phyloP scores from a whole-genome alignment of 768 basidiomycete species.

The Boletus rubroflammeus region DNA sequence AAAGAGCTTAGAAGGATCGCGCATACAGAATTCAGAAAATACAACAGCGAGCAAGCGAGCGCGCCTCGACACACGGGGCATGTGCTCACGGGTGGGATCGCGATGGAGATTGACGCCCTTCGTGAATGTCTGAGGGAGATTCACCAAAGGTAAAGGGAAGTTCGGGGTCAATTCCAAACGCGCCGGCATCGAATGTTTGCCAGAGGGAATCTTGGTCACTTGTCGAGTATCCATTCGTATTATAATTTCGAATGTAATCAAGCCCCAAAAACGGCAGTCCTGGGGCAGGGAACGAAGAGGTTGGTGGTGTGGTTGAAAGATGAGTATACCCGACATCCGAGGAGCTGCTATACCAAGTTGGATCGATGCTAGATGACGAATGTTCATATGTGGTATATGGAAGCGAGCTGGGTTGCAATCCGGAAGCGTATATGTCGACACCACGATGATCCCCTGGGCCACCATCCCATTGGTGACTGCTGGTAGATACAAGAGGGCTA shows the following conservation, averaged over 20 bases:
- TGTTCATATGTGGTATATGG: constrained; percentile 46
- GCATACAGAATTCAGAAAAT: constrained; percentile 17
- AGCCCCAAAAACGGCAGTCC: constrained; percentile 83
- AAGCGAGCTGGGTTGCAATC: constrained; percentile 30
- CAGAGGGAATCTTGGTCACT: constrained; percentile 43
- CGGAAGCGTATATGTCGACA: constrained; percentile 44
- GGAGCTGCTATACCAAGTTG: constrained; percentile 32
- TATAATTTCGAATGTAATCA: constrained; percentile 80
- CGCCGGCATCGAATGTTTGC: constrained; percentile 66
- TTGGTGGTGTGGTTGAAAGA: constrained; percentile 56
- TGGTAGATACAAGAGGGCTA: constrained; percentile 25
- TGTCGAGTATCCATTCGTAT: constrained; percentile 40
- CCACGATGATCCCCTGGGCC: constrained; percentile 36
- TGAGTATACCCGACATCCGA: constrained; percentile 40
- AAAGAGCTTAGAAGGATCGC: not conserved
- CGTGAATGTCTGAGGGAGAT: constrained; percentile 27
- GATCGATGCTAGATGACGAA: constrained; percentile 40
- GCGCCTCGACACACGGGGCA: not conserved
- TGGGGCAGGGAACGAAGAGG: constrained; percentile 61
- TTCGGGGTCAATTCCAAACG: constrained; percentile 76
- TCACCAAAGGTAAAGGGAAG: constrained; percentile 61
- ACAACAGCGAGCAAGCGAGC: constrained; percentile 4
- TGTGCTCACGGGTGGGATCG: constrained; percentile 18
- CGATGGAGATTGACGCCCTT: constrained; percentile 29
- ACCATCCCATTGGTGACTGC: constrained; percentile 44